Conservation (phyloP, 208 protist species). For the Acanthamoeba lugdunensis region DNA sequence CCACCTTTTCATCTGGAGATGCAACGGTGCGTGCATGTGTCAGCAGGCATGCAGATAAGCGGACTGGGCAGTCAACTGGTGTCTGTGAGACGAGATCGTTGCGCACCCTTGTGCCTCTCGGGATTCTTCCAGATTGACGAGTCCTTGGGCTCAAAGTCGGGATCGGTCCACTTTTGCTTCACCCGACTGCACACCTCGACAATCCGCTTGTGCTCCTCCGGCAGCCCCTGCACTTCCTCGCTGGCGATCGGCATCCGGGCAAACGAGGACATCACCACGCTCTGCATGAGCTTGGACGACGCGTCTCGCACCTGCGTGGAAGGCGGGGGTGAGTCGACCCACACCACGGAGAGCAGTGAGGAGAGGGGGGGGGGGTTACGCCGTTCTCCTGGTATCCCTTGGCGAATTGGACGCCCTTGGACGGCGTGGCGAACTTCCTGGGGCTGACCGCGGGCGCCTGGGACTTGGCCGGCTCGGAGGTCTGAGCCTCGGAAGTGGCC, state of each 20-base stretch:
- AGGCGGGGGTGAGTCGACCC: neutral
- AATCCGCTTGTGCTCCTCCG: conserved; percentile 64
- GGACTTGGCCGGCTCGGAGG: neutral
- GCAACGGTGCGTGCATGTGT: neutral
- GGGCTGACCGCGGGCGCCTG: neutral
- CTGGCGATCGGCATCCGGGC: neutral
- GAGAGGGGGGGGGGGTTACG: neutral
- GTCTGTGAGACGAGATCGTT: neutral
- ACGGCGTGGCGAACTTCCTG: neutral
- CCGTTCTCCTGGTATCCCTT: conserved; percentile 46
- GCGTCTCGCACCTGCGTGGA: neutral
- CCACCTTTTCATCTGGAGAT: neutral
- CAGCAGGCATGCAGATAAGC: no score
- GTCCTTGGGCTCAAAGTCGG: conserved; percentile 38
- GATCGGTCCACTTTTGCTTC: conserved; percentile 67
- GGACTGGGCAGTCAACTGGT: no score
- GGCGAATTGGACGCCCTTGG: conserved; percentile 50
- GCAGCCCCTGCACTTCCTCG: conserved; percentile 40
- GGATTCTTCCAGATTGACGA: conserved; percentile 56
- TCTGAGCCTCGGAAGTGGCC: neutral
- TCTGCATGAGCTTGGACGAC: neutral
- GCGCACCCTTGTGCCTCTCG: conserved; percentile 36
- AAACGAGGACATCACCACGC: conserved; percentile 54
- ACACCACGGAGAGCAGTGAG: neutral
- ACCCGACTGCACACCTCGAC: conserved; percentile 13